A percentile compares a stretch with the other conserved stretches of the same genome.
These are phyloP conservation scores for Trichosporon ovoides DNA, from an alignment of 1,284 basidiomycete genomes.

Conservation along the genomic window DNA sequence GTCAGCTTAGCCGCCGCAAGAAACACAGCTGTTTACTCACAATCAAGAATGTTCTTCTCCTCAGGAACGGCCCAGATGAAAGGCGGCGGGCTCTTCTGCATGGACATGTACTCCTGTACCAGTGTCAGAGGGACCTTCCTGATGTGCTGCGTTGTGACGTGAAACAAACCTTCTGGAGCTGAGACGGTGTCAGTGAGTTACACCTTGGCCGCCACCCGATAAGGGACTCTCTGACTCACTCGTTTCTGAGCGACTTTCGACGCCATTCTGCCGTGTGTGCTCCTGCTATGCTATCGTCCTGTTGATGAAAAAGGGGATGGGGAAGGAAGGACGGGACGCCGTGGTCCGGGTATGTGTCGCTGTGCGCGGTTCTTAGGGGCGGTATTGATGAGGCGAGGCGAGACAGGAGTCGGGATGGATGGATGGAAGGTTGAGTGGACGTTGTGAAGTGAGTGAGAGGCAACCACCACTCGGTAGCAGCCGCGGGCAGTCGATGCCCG, in stretches of 20 bases:
- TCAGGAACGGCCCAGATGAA: conserved; percentile 90
- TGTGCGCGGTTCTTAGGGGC: background rate
- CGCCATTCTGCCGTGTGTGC: conserved; percentile 34
- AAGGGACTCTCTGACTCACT: conserved; percentile 41
- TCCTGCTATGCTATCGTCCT: background rate
- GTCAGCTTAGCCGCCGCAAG: conserved; percentile 21
- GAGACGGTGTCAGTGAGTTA: background rate
- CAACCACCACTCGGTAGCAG: no score
- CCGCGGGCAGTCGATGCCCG: no score
- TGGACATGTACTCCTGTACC: conserved; percentile 72
- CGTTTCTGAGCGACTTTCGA: conserved; percentile 50
- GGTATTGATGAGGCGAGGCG: background rate
- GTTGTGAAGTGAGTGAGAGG: no score
- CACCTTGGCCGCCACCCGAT: background rate
- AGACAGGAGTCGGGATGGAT: no score
- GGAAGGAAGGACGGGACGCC: background rate
- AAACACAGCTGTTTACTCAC: conserved; percentile 67
- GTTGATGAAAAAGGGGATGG: background rate
- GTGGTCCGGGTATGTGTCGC: background rate
- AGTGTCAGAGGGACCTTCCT: background rate
- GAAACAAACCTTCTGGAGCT: conserved; percentile 42
- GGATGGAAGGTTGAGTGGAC: background rate
- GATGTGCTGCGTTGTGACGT: background rate
- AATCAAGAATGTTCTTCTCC: conserved; percentile 83
- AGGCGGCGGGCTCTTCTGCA: conserved; percentile 90